Evolutionary conservation across 1,284 basidiomycete genomes (phyloP), one percentile per base, ranked within the genome.

Genomic region (Ganoderma sinense): DNA sequence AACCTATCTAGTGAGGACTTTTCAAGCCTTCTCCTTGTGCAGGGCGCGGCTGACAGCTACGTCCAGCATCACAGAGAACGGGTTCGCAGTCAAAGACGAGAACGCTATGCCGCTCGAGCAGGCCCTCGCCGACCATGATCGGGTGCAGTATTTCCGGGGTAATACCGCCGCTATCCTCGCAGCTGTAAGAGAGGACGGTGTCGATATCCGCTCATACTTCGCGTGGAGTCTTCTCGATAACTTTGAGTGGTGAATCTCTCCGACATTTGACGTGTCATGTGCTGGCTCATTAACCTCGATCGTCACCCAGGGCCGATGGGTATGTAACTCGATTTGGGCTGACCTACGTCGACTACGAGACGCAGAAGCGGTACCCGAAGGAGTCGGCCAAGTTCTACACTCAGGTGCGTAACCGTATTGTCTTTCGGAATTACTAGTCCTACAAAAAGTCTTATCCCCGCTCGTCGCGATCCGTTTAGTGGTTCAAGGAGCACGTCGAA

Each of bases 161-260:
- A 89, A 90, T 71, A 89, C 90, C 16, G 78, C 84, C 11, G 87
- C 89, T 0, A 76, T 94, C 43, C 80, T 87, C 48, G 83, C 85
- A 18, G 91, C 92, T n/a, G 82, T 91, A 36, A 81, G 83, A 60
- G 83, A 88, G 67, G 92, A 94, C 76, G 88, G 89, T 7, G 90
- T 93, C 20, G 87, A 91, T 67, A 81, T 94, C 62, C 80, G 86
- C 55, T 87, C 88, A 0, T 94, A 94, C 80, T 92, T 94, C 81
- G 89, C 89, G 18, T 93, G 91, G 90, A 91, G 88, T 79, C 81
- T 91, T 65, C 76, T 92, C 67, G 91, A 93, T 78, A 93, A 93
- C 80, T 93, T 94, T 70, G 92, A 94, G 80, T 93, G 93, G 88
- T 82, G 69, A 33, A 73, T 71, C 18, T 69, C 73, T 29, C 2